Evolutionary conservation across 2,329 filamentous ascomycete genomes (phyloP).

Genomic region (Trichophyton simii): DNA sequence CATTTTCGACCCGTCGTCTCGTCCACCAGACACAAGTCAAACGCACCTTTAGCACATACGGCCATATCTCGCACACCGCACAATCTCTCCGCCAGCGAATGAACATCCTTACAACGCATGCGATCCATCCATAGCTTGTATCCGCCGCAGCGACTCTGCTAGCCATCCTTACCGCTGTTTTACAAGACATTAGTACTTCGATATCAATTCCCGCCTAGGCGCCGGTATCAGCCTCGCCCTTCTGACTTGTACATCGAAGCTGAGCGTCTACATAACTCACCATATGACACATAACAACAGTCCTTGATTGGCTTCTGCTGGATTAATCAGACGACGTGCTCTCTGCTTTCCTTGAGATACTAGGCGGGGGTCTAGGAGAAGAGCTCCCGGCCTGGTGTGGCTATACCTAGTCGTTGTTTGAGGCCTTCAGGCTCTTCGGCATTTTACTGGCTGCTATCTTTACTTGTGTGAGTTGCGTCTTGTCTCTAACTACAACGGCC

Average conservation of each 20-base stretch:
- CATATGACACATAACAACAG: not conserved
- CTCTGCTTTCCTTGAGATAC: not conserved
- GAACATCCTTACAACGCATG: not conserved
- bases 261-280: not conserved
- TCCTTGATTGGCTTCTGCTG: not conserved
- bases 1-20: not conserved
- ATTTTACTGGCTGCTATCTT: not conserved
- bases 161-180: not conserved
- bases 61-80: not conserved
- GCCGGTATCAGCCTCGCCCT: not conserved
- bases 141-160: not conserved
- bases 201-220: not conserved
- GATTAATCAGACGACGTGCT: not conserved
- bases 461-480: not conserved
- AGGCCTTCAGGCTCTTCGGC: not conserved
- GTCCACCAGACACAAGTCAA: not conserved
- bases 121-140: not conserved
- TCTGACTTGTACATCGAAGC: not conserved
- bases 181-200: not conserved
- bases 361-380: not conserved
- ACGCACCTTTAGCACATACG: not conserved
- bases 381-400: not conserved
- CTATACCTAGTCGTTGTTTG: not conserved
- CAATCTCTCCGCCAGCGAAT: not conserved
- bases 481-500: not conserved